These are phyloP conservation scores for Pleurozium schreberi DNA, from an alignment of 225 moss, liverwort and hornwort species.

Conservation along the genomic window DNA sequence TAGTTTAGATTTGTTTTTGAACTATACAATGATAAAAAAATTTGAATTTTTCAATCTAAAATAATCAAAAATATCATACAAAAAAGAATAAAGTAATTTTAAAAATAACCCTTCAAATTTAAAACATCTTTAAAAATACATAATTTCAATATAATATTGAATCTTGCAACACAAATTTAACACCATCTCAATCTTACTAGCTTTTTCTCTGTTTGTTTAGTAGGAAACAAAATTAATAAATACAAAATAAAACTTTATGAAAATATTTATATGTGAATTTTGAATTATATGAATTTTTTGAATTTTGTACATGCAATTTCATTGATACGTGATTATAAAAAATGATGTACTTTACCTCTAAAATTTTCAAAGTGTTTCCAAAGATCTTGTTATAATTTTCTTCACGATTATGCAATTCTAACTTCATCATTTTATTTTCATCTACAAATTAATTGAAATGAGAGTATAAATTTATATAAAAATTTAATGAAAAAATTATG, in stretches of 20 bases:
- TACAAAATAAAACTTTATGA: background rate
- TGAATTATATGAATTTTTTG: background rate
- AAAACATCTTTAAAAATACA: background rate
- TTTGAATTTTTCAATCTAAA: background rate
- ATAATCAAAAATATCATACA: no score
- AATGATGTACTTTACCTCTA: background rate
- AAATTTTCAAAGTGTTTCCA: constrained; percentile 2
- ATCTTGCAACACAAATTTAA: background rate
- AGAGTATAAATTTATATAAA: background rate
- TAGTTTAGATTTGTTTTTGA: background rate
- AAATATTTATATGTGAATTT: background rate
- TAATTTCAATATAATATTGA: background rate
- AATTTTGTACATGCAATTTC: background rate
- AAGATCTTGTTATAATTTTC: constrained; percentile 24
- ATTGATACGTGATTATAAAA: background rate
- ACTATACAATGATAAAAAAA: background rate
- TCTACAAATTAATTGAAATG: background rate
- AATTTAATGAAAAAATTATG: background rate
- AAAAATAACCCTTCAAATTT: background rate
- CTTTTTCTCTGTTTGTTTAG: background rate
- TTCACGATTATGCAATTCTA: constrained; percentile 15
- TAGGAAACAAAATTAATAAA: no score
- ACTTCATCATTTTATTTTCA: constrained; percentile 18
- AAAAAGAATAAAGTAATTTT: background rate
- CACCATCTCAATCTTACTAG: background rate